Percentiles rank a stretch among this genome's conserved stretches.
Conservation (phyloP, 768 basidiomycete species). For the Phanerochaete sordida region DNA sequence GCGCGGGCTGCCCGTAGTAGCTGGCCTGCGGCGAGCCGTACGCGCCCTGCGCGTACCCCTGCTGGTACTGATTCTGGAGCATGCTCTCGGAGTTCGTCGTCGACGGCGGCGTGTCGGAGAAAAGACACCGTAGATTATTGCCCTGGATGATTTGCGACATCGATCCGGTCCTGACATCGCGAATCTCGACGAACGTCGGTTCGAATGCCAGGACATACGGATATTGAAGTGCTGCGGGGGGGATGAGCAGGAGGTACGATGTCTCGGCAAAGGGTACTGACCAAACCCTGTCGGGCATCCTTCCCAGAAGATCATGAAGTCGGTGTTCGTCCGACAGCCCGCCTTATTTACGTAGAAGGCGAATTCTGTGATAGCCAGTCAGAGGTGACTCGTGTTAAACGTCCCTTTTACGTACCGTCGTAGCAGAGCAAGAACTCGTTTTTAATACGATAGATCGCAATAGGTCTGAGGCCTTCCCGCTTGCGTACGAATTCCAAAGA, state of each 20-base stretch:
- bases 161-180: slow-evolving; percentile 89
- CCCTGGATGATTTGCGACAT: slow-evolving; percentile 96
- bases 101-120: slow-evolving; percentile 91
- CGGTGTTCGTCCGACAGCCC: slow-evolving; percentile 83
- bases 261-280: slow-evolving; percentile 36
- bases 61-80: slow-evolving; percentile 34
- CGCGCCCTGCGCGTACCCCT: slow-evolving; percentile 15
- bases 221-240: slow-evolving; percentile 79
- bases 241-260: background rate
- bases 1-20: slow-evolving; percentile 29
- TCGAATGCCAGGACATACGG: slow-evolving; percentile 98
- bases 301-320: slow-evolving; percentile 98
- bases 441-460: slow-evolving; percentile 95
- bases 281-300: slow-evolving; percentile 93
- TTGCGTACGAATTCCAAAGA: slow-evolving; percentile 92
- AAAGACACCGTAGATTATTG: slow-evolving; percentile 83
- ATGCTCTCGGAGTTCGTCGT: slow-evolving; percentile 54
- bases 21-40: slow-evolving; percentile 24
- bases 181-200: slow-evolving; percentile 93
- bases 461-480: slow-evolving; percentile 76
- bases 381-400: background rate
- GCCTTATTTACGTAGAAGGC: slow-evolving; percentile 99
- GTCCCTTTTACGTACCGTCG: slow-evolving; percentile 67
- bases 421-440: slow-evolving; percentile 97
- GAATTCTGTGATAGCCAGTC: slow-evolving; percentile 62